Evolutionary conservation across 2,329 filamentous ascomycete species (phyloP).

Genomic region (Hansfordia pulvinata): DNA sequence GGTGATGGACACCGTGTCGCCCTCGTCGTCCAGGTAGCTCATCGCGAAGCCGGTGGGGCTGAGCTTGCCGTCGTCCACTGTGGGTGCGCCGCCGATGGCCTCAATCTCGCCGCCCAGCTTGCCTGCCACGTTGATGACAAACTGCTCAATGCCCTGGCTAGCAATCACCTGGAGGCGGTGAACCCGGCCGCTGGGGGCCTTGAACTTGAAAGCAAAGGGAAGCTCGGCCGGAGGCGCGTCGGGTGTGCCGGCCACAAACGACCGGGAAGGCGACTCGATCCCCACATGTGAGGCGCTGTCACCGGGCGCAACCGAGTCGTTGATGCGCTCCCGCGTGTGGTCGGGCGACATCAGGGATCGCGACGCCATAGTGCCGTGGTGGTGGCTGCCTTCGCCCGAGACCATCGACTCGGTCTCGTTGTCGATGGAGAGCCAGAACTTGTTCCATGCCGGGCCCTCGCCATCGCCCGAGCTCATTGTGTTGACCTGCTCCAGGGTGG

Average conservation of each 20-base stretch:
- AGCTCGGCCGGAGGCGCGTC: conserved; percentile 52
- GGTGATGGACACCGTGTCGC: conserved; percentile 92
- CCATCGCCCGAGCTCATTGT: conserved; percentile 80
- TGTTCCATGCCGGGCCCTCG: conserved; percentile 97
- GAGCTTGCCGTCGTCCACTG: conserved; percentile 66
- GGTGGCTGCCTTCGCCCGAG: conserved; percentile 76
- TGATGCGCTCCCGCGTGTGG: conserved; percentile 49
- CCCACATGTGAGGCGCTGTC: conserved; percentile 93
- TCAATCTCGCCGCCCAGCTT: conserved; percentile 82
- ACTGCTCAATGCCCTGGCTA: conserved; percentile 64
- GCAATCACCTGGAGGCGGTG: conserved; percentile 81
- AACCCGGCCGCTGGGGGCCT: conserved; percentile 86
- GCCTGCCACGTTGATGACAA: conserved; percentile 62
- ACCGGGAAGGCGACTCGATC: conserved; percentile 61
- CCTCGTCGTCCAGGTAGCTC: conserved; percentile 93
- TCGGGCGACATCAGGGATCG: conserved; percentile 78
- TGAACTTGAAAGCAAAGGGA: conserved; percentile 98
- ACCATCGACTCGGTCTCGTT: conserved; percentile 93
- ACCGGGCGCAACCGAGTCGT: conserved; percentile 77
- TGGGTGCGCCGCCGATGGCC: conserved; percentile 67
- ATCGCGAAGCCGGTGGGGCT: conserved; percentile 72
- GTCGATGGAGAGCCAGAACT: conserved; percentile 96
- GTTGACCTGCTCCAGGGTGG: conserved; percentile 94
- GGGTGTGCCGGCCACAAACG: conserved; percentile 33
- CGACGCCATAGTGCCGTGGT: conserved; percentile 50